These are phyloP conservation scores for Verticillium nonalfalfae DNA, from an alignment of 2,329 filamentous ascomycete species.

Conservation along the genomic window DNA sequence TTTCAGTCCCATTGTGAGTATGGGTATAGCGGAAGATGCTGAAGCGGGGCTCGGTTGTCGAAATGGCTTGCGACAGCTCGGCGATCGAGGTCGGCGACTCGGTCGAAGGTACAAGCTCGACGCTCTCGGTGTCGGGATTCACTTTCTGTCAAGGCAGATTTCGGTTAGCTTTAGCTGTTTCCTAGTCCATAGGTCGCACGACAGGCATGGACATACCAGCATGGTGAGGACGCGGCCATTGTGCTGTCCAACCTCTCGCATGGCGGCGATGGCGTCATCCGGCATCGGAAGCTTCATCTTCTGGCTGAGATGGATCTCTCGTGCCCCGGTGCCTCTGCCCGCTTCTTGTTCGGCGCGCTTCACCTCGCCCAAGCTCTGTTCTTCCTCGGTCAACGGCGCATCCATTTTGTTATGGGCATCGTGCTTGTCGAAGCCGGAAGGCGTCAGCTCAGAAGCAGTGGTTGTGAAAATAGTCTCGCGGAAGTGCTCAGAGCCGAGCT, in stretches of 20 bases:
- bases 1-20: conserved; percentile 43
- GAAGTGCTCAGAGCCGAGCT: conserved; percentile 75
- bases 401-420: conserved; percentile 58
- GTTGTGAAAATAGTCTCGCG: conserved; percentile 70
- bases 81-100: conserved; percentile 47
- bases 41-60: conserved; percentile 64
- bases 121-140: conserved; percentile 61
- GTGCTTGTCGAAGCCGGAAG: conserved; percentile 64
- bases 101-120: conserved; percentile 56
- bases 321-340: conserved; percentile 56
- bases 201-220: conserved; percentile 42
- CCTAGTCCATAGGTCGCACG: not conserved
- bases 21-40: conserved; percentile 68
- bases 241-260: conserved; percentile 51
- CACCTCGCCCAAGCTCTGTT: conserved; percentile 63
- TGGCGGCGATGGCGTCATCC: conserved; percentile 56
- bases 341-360: conserved; percentile 71
- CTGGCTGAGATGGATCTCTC: conserved; percentile 54
- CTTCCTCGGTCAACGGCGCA: conserved; percentile 74
- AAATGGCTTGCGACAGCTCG: conserved; percentile 55
- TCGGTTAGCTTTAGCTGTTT: not conserved
- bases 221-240: conserved; percentile 52
- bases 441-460: conserved; percentile 60
- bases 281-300: conserved; percentile 51
- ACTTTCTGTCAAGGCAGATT: conserved; percentile 49